Evolutionary conservation across 2,329 filamentous ascomycete genomes (phyloP).

Genomic region (Fusarium anguioides): DNA sequence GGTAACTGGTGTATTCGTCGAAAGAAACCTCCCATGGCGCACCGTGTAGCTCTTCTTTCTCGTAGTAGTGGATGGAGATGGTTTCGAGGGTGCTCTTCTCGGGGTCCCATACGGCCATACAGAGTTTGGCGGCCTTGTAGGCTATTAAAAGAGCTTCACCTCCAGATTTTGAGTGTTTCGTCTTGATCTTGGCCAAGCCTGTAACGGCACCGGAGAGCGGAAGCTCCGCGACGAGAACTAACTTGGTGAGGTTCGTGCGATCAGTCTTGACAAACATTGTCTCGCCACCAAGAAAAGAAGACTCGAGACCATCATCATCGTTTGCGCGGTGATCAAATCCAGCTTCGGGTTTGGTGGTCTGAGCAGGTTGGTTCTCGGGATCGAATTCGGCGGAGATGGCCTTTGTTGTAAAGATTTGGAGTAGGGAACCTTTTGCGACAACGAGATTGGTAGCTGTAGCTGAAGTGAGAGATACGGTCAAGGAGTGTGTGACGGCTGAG

Average conservation of each 20-base stretch:
- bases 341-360: slow-evolving; percentile 55
- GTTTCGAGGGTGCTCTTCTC: slow-evolving; percentile 82
- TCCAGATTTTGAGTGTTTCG: slow-evolving; percentile 77
- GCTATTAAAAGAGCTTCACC: slow-evolving; percentile 87
- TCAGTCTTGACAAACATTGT: slow-evolving; percentile 70
- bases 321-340: slow-evolving; percentile 65
- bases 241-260: slow-evolving; percentile 75
- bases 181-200: slow-evolving; percentile 82
- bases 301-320: slow-evolving; percentile 72
- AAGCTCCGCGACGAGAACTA: slow-evolving; percentile 88
- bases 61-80: slow-evolving; percentile 97
- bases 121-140: slow-evolving; percentile 91
- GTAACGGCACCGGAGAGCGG: slow-evolving; percentile 85
- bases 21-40: slow-evolving; percentile 84
- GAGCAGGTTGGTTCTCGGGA: slow-evolving; percentile 51
- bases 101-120: slow-evolving; percentile 93
- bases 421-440: slow-evolving; percentile 89
- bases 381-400: slow-evolving; percentile 73
- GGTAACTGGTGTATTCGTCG: slow-evolving; percentile 79
- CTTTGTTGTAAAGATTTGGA: slow-evolving; percentile 88
- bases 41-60: slow-evolving; percentile 87
- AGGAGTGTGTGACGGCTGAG: slow-evolving; percentile 90
- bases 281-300: slow-evolving; percentile 74
- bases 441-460: slow-evolving; percentile 84
- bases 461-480: slow-evolving; percentile 81